A percentile compares a stretch with the other conserved stretches of the same genome.
phyloP scores from a whole-genome alignment of 108 stramenopile species.

The Aurantiochytrium sp. region DNA sequence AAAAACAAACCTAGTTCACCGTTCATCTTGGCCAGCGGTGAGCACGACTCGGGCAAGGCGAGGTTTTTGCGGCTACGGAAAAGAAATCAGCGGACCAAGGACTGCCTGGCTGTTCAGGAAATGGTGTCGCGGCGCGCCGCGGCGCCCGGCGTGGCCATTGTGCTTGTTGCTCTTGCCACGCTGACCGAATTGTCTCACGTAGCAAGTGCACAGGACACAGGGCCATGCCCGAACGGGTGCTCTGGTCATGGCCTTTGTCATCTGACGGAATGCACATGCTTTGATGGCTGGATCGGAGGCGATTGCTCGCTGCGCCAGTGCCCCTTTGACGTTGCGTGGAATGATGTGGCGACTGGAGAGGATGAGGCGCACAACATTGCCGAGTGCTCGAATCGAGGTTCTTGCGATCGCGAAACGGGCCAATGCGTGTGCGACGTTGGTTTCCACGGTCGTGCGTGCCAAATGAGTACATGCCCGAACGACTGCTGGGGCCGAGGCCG shows the following conservation, averaged over 20 bases:
- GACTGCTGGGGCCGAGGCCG: constrained; percentile 56
- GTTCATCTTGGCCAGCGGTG: no score
- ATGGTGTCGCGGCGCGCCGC: no score
- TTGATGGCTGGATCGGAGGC: constrained; percentile 49
- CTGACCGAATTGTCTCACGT: no score
- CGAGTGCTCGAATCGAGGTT: constrained; percentile 60
- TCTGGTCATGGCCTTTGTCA: constrained; percentile 53
- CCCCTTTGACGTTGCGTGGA: constrained; percentile 33
- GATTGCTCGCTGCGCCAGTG: constrained; percentile 72
- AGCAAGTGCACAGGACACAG: not conserved
- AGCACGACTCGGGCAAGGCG: no score
- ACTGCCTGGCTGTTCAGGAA: no score
- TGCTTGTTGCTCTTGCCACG: no score
- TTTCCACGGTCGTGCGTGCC: constrained; percentile 55
- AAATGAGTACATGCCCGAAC: constrained; percentile 46
- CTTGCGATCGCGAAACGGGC: constrained; percentile 45
- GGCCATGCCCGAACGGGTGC: constrained; percentile 55
- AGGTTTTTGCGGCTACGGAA: no score
- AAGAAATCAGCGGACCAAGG: no score
- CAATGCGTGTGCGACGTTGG: constrained; percentile 55
- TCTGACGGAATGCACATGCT: not conserved
- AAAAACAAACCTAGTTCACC: no score
- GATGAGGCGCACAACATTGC: constrained; percentile 44
- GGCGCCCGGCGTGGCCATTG: no score
- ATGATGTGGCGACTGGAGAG: not conserved